phyloP scores from a whole-genome alignment of 192 early-diverging fungal genomes.

The Coemansia sp. region DNA sequence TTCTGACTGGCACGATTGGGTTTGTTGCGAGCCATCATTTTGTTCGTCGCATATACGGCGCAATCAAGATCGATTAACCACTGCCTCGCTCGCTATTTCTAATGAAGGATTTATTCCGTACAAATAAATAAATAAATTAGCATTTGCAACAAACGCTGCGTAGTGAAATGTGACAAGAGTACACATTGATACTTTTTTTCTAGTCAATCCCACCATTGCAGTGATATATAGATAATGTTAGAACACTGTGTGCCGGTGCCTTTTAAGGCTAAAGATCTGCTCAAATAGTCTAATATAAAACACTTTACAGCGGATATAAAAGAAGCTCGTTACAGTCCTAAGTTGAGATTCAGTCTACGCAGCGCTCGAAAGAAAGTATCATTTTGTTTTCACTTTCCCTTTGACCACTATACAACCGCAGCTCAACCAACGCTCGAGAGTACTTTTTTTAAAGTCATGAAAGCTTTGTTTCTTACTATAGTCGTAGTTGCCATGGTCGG shows the following conservation, averaged over 20 bases:
- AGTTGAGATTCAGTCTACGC: not conserved
- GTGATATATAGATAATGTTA: not conserved
- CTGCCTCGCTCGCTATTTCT: not conserved
- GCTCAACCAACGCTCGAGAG: not conserved
- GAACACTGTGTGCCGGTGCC: not conserved
- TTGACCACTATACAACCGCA: not conserved
- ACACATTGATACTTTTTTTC: not conserved
- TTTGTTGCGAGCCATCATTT: conserved; percentile 77
- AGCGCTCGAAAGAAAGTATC: not conserved
- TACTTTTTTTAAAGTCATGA: not conserved
- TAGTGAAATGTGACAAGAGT: not conserved
- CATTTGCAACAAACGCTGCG: too few species aligned
- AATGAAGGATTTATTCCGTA: too few species aligned
- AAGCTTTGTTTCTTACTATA: not conserved
- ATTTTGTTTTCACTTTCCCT: not conserved
- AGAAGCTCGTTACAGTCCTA: not conserved
- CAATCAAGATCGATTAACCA: conserved; percentile 78
- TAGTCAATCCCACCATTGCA: not conserved
- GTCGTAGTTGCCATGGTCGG: not conserved
- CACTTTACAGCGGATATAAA: not conserved
- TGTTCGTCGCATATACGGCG: conserved; percentile 77
- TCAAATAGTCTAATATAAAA: not conserved
- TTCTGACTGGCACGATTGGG: conserved; percentile 78
- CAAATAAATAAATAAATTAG: too few species aligned
- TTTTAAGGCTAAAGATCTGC: not conserved